These are phyloP conservation scores for Aureobasidium sp. DNA, from an alignment of 2,329 filamentous ascomycete species.

Conservation along the genomic window DNA sequence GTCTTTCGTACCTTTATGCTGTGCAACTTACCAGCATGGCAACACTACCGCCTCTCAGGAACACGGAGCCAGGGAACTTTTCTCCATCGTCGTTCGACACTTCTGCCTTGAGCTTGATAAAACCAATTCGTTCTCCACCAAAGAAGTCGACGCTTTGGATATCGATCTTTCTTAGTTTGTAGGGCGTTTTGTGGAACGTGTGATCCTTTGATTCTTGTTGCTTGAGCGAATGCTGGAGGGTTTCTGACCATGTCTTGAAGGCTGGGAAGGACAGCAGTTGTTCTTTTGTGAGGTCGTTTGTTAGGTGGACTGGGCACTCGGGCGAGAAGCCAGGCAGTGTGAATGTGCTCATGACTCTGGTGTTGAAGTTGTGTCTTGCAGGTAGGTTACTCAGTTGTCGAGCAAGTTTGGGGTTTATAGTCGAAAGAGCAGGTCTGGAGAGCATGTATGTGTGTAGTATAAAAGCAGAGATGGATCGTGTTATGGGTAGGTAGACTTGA, in stretches of 20 bases:
- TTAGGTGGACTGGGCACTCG: slow-evolving; percentile 33
- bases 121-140: slow-evolving; percentile 40
- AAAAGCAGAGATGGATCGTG: not conserved
- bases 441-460: not conserved
- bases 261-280: slow-evolving; percentile 44
- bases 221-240: slow-evolving; percentile 39
- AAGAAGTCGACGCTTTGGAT: slow-evolving; percentile 49
- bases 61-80: slow-evolving; percentile 47
- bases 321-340: slow-evolving; percentile 27
- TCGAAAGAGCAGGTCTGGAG: not conserved
- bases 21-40: slow-evolving; percentile 42
- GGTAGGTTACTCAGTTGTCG: not conserved
- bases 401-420: not conserved
- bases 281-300: slow-evolving; percentile 33
- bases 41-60: slow-evolving; percentile 50
- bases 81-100: slow-evolving; percentile 45
- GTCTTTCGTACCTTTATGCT: not conserved
- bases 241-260: slow-evolving; percentile 46
- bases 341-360: slow-evolving; percentile 32
- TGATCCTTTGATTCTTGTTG: slow-evolving; percentile 38
- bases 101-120: slow-evolving; percentile 46
- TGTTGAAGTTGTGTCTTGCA: not conserved
- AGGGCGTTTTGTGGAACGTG: slow-evolving; percentile 44
- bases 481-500: not conserved
- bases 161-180: slow-evolving; percentile 42